Percentiles rank a stretch among this genome's conserved stretches.
phyloP scores from a whole-genome alignment of 2,329 filamentous ascomycete species.

The Colletotrichum sp. region DNA sequence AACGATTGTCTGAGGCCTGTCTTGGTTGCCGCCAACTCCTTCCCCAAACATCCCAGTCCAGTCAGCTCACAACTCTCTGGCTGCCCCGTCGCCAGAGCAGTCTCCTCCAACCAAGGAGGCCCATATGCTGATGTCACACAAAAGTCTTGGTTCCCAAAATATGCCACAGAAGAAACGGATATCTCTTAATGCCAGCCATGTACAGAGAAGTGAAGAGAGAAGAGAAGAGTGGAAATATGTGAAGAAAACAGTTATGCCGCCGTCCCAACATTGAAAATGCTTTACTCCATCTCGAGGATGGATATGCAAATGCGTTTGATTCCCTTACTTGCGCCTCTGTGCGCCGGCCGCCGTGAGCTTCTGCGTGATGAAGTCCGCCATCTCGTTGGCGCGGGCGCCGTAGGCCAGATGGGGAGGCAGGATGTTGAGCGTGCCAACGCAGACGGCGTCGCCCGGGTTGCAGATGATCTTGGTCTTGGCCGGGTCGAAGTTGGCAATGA shows the following conservation, averaged over 20 bases:
- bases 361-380: conserved; percentile 31
- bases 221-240: not conserved
- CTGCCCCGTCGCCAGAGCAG: not conserved
- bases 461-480: conserved; percentile 45
- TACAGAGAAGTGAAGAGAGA: not conserved
- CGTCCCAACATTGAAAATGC: not conserved
- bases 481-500: conserved; percentile 37
- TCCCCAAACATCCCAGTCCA: not conserved
- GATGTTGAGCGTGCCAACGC: conserved; percentile 37
- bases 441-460: conserved; percentile 43
- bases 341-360: conserved; percentile 19
- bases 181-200: not conserved
- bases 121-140: not conserved
- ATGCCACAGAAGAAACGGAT: not conserved
- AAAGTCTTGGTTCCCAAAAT: not conserved
- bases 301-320: not conserved
- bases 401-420: conserved; percentile 42
- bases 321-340: conserved; percentile 15
- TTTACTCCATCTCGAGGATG: not conserved
- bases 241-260: not conserved
- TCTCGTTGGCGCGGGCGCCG: conserved; percentile 33
- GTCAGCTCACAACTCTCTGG: not conserved
- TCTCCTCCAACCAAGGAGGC: not conserved
- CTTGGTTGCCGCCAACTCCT: not conserved
- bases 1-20: not conserved